Conservation (phyloP, 495 filamentous ascomycete species). For the Lasiosphaeria miniovina region DNA sequence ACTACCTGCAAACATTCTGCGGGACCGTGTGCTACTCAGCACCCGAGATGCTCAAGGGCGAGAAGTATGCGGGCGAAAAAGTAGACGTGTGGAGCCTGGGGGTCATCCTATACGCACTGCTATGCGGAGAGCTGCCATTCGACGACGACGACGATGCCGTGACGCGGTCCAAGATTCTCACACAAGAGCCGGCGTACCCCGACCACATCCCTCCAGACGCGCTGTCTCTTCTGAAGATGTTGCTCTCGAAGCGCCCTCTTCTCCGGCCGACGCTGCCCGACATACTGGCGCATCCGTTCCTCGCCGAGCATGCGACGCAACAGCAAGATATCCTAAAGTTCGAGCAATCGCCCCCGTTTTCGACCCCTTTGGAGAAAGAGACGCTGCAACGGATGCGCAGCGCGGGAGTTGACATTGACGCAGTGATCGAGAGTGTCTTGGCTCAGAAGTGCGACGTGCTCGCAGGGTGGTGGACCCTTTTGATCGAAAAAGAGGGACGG, state of each 20-base stretch:
- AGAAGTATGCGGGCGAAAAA: constrained; percentile 96
- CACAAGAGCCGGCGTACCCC: constrained; percentile 78
- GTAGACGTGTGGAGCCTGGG: constrained; percentile 98
- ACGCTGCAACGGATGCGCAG: constrained; percentile 91
- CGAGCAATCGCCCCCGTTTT: constrained; percentile 79
- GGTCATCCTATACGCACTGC: constrained; percentile 89
- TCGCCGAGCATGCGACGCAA: constrained; percentile 80
- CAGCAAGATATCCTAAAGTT: constrained; percentile 89
- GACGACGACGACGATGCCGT: constrained; percentile 88
- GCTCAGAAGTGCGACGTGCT: constrained; percentile 84
- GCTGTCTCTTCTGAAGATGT: constrained; percentile 64
- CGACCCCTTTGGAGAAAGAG: constrained; percentile 84
- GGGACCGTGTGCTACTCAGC: constrained; percentile 97
- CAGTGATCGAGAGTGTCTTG: constrained; percentile 90
- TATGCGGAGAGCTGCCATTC: constrained; percentile 91
- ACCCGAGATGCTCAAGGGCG: constrained; percentile 96
- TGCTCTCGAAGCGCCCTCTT: constrained; percentile 86
- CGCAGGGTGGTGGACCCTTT: constrained; percentile 92
- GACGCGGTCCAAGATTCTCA: constrained; percentile 82
- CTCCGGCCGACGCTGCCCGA: constrained; percentile 82
- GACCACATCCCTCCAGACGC: constrained; percentile 76
- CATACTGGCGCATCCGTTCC: constrained; percentile 83
- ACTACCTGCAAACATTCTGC: constrained; percentile 95
- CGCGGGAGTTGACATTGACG: constrained; percentile 90
- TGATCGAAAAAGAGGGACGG: constrained; percentile 93